Conservation (phyloP, 2,329 filamentous ascomycete genomes). For the Penicillium sp. region DNA sequence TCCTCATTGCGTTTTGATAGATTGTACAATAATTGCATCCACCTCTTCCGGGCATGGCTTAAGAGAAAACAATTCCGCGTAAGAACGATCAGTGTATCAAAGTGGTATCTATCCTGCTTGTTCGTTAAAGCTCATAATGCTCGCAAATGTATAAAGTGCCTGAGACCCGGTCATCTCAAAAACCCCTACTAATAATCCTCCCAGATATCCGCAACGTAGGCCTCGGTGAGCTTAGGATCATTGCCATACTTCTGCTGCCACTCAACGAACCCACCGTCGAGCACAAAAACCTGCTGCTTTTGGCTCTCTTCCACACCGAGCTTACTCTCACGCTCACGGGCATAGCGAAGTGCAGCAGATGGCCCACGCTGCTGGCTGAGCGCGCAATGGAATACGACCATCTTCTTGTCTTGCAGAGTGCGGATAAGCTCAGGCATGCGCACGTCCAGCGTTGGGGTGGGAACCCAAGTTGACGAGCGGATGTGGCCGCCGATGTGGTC, state of each 20-base stretch:
- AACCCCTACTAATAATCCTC: slow-evolving; percentile 44
- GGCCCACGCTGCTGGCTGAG: slow-evolving; percentile 89
- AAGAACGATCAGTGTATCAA: background rate
- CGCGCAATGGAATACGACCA: slow-evolving; percentile 90
- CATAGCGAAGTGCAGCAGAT: slow-evolving; percentile 73
- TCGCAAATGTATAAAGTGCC: background rate
- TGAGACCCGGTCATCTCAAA: background rate
- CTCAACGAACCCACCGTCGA: slow-evolving; percentile 77
- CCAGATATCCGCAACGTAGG: slow-evolving; percentile 82
- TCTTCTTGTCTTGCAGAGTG: slow-evolving; percentile 69
- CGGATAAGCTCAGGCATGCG: slow-evolving; percentile 79
- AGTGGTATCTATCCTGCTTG: slow-evolving; percentile 15
- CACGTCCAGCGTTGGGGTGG: slow-evolving; percentile 67
- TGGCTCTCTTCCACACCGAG: slow-evolving; percentile 41
- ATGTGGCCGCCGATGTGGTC: slow-evolving; percentile 94
- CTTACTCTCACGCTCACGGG: slow-evolving; percentile 57
- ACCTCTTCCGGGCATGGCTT: background rate
- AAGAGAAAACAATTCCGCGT: background rate
- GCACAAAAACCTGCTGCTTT: slow-evolving; percentile 71
- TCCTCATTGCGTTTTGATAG: background rate
- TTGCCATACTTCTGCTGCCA: slow-evolving; percentile 82
- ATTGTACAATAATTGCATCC: slow-evolving; percentile 1
- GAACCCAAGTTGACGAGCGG: slow-evolving; percentile 68
- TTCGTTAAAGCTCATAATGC: slow-evolving; percentile 9
- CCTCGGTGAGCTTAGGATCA: slow-evolving; percentile 77